These are phyloP conservation scores for Tremella fuciformis DNA, from an alignment of 768 basidiomycete species.

Conservation along the genomic window DNA sequence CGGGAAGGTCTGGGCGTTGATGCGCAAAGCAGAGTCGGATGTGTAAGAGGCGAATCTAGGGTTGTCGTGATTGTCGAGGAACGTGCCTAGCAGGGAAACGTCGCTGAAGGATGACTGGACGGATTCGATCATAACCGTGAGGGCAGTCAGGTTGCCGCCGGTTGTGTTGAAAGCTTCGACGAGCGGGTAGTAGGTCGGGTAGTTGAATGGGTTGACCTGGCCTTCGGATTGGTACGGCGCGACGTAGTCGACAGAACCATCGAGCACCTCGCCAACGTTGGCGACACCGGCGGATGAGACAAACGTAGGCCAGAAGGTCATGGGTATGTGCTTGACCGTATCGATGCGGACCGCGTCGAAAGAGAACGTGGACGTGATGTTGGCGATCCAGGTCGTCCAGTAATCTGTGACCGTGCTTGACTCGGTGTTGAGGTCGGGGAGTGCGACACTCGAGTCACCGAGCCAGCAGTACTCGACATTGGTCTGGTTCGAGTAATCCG, in stretches of 20 bases:
- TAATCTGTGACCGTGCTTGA: slow-evolving; percentile 62
- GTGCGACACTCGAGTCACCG: slow-evolving; percentile 68
- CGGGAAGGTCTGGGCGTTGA: slow-evolving; percentile 52
- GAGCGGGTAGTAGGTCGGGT: slow-evolving; percentile 50
- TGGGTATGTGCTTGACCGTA: slow-evolving; percentile 62
- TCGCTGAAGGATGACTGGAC: slow-evolving; percentile 44
- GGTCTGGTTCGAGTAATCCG: slow-evolving; percentile 64
- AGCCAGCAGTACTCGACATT: slow-evolving; percentile 78
- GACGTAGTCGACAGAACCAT: slow-evolving; percentile 46
- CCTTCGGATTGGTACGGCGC: slow-evolving; percentile 44
- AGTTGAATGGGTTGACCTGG: slow-evolving; percentile 49
- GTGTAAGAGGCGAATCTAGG: slow-evolving; percentile 44
- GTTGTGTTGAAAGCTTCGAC: slow-evolving; percentile 47
- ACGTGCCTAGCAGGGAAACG: slow-evolving; percentile 46
- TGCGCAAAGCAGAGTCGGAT: slow-evolving; percentile 40
- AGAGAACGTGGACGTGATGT: slow-evolving; percentile 66
- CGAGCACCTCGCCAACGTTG: slow-evolving; percentile 75
- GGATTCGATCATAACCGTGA: slow-evolving; percentile 37
- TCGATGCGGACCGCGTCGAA: slow-evolving; percentile 85
- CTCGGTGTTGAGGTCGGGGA: slow-evolving; percentile 76
- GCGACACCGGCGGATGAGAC: slow-evolving; percentile 73
- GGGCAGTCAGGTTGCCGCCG: slow-evolving; percentile 27
- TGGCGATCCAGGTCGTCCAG: slow-evolving; percentile 68
- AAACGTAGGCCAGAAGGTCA: slow-evolving; percentile 73
- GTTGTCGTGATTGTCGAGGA: slow-evolving; percentile 51